Evolutionary conservation across 345 rosid species (phyloP), one percentile per base, ranked within the genome.

Genomic region (Bruguiera parviflora): DNA sequence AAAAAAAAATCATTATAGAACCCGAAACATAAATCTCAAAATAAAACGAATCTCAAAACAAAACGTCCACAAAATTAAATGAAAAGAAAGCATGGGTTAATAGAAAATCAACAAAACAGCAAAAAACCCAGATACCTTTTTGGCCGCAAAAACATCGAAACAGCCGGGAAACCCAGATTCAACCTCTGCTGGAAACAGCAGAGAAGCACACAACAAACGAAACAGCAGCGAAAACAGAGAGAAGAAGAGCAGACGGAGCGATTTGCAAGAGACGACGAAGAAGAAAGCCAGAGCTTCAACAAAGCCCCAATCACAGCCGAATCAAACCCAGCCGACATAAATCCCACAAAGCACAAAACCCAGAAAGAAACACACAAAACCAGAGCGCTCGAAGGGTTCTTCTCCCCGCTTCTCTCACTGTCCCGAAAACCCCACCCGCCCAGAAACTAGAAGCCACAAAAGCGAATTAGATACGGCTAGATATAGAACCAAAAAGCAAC

Each of bases 311-410:
- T 83, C 82, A 81, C 79, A 85, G 78, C 80, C 94, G 85, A 80
- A 74, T 73, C 86, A 85, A 78, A 82, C 71, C 74, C 86, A 85
- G 88, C 92, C 92, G 95, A 86, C 99, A 96, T 90, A 92, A 82
- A 95, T 85, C 84, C 81, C 64, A 13, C 49, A 43, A 13, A 13
- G 27, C 60, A 55, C 77, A 51, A 51, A 71, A 56, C 71, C 35
- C 72, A 55, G 29, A 46, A 25, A 27, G 28, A 27, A 27, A 1
- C 28, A 27, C 28, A 27, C 3, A 22, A 43, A 28, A 58, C 31
- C 10, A 0, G 21, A 32, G 29, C 21, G 5, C 58, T 53, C 58
- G 1, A 8, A 21, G 1, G 27, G 5, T 53, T 53, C 9, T 8
- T 10, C 13, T 22, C 18, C 58, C 21, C 58, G 15, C 58, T 21